A percentile compares a stretch with the other conserved stretches of the same genome.
Conservation (phyloP, 106 monocot species). For the Narthecium ossifragum region DNA sequence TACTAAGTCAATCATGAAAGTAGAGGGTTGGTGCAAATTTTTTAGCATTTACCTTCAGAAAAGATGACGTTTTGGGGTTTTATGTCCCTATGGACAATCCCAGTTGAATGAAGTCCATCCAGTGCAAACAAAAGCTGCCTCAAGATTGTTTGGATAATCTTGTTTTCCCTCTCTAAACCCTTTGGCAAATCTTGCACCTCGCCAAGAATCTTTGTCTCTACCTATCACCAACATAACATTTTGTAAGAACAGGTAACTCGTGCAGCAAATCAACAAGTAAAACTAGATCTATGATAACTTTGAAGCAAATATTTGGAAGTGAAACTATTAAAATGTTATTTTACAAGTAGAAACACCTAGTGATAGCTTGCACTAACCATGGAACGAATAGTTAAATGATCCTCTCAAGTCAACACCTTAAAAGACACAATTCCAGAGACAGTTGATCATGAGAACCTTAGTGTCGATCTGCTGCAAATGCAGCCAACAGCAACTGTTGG, state of each 20-base stretch:
- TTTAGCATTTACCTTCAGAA: conserved; percentile 87
- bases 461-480: too few species aligned
- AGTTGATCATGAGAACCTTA: too few species aligned
- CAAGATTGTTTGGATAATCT: conserved; percentile 92
- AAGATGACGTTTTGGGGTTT: conserved; percentile 96
- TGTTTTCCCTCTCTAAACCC: conserved; percentile 73
- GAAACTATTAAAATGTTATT: too few species aligned
- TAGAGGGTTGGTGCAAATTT: too few species aligned
- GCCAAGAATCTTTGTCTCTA: conserved; percentile 92
- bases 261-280: background rate
- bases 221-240: conserved; percentile 46
- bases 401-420: too few species aligned
- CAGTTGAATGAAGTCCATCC: conserved; percentile 93
- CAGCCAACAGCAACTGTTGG: too few species aligned
- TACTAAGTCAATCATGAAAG: background rate
- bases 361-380: too few species aligned
- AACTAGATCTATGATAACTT: too few species aligned
- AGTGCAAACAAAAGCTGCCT: conserved; percentile 90
- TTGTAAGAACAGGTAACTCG: background rate
- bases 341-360: too few species aligned
- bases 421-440: too few species aligned
- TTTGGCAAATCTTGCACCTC: conserved; percentile 73
- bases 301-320: too few species aligned
- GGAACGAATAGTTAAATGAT: too few species aligned
- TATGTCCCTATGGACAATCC: conserved; percentile 92